Evolutionary conservation across 257 asterid genomes (phyloP).

Genomic region (Verbascum thapsus): DNA sequence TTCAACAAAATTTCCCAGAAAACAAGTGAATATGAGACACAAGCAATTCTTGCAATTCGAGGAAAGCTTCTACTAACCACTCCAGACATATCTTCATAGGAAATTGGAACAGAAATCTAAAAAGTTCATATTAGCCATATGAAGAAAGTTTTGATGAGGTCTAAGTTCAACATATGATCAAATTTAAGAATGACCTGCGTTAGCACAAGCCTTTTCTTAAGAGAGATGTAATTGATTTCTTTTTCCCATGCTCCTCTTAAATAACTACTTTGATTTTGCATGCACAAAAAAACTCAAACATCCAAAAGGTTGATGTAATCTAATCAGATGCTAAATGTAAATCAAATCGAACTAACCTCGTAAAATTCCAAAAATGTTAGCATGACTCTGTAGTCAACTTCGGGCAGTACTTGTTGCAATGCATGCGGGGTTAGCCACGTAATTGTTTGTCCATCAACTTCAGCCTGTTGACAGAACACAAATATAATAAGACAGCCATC

Average conservation of each 20-base stretch:
- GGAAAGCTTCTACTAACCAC: background rate
- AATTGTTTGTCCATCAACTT: conserved; percentile 85
- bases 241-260: background rate
- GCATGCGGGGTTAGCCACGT: conserved; percentile 99
- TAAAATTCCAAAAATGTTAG: conserved; percentile 90
- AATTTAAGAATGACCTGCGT: conserved; percentile 2
- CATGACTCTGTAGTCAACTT: conserved; percentile 86
- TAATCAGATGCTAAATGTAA: conserved; percentile 3
- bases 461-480: conserved; percentile 58
- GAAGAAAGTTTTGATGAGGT: background rate
- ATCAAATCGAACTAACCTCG: conserved; percentile 53
- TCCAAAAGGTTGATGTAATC: background rate
- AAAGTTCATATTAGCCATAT: background rate
- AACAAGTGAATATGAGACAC: background rate
- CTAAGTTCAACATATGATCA: background rate
- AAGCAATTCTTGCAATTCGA: background rate
- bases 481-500: conserved; percentile 10
- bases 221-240: background rate
- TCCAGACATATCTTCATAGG: background rate
- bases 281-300: background rate
- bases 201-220: background rate
- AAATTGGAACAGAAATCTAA: background rate
- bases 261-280: background rate
- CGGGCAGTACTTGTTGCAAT: conserved; percentile 94
- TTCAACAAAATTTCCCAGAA: background rate